Base-by-base conservation (phyloP, 495 filamentous ascomycete genomes). In the Endocarpon pusillum region DNA sequence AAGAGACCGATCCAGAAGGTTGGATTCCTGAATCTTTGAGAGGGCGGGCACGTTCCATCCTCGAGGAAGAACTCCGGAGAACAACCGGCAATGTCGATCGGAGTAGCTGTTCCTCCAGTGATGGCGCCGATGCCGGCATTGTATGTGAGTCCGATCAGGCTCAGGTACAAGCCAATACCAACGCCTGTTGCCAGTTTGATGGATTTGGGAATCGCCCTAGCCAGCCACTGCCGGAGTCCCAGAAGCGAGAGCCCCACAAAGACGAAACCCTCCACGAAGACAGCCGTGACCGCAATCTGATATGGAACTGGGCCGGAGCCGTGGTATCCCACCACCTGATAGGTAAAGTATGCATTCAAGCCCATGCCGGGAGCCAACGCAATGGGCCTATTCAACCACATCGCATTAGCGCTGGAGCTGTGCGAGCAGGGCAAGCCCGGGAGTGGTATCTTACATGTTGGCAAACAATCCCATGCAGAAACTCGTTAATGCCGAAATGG, bases 1-100 rank as follows among this genome's bases (percentile, higher is more conserved):
- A 86, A 84, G 38, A 89, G 81, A 19, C 81, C 81, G 37, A 87
- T 55, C 81, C 80, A 87, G 67, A 87, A 67, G 1, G 71, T 72
- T 7, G 79, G 73, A 43, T 63, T 81, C 32, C 75, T 67, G 78
- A 85, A 78, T 61, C 81, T 80, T 11, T 60, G 52, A 12, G 45
- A 42, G 34, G 53, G 49, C 1, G 56, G 51, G 49, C 74, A 78
- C 21, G 69, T 46, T 3, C 70, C 69, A 3, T 42, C 48, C 4
- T 47, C 39, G n/a, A 47, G 41, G 11, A 49, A 30, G 8, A 43
- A 44, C 21, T 55, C 39, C 0, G 53, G 41, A 0, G 56, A 52
- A 33, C 81, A 86, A 9, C 81, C 81, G 3, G 77, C 81, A 27
- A 86, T 53, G 19, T 74, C 66, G 15, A 84, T 45, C 9, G 81